Conservation (phyloP, 2,329 filamentous ascomycete species). For the Tolypocladium album region DNA sequence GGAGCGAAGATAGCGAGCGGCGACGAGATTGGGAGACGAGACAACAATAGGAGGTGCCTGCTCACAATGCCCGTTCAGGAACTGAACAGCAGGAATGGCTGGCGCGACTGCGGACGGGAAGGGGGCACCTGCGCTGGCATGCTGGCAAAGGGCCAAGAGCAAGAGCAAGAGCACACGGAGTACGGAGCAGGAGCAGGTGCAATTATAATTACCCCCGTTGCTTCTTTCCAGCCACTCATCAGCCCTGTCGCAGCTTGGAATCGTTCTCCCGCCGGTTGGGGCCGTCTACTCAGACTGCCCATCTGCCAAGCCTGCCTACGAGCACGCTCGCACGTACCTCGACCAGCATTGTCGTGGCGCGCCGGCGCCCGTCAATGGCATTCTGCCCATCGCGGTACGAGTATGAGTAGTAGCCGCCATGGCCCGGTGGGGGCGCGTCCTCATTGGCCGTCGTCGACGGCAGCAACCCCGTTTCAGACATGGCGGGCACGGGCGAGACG, state of each 20-base stretch:
- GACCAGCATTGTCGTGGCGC: not conserved
- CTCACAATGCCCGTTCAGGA: not conserved
- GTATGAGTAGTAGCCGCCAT: constrained; percentile 2
- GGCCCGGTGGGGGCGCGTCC: not conserved
- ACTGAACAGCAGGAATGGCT: not conserved
- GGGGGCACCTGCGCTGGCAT: not conserved
- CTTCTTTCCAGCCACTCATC: not conserved
- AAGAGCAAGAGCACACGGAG: too few species aligned
- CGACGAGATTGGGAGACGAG: not conserved
- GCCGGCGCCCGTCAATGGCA: not conserved
- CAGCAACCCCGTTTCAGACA: constrained; percentile 1
- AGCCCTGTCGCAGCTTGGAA: not conserved
- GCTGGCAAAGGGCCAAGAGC: not conserved
- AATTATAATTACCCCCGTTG: not conserved
- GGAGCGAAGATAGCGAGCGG: not conserved
- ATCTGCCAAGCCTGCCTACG: too few species aligned
- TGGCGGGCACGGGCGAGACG: not conserved
- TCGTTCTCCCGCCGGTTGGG: not conserved
- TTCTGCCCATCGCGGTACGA: not conserved
- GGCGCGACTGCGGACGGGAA: not conserved
- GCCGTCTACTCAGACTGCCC: not conserved
- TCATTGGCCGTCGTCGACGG: constrained; percentile 3
- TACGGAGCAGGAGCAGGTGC: not conserved
- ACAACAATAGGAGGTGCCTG: not conserved
- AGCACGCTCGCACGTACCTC: not conserved